Conservation (phyloP, 2,329 filamentous ascomycete species). For the Amylocarpus encephaloides region DNA sequence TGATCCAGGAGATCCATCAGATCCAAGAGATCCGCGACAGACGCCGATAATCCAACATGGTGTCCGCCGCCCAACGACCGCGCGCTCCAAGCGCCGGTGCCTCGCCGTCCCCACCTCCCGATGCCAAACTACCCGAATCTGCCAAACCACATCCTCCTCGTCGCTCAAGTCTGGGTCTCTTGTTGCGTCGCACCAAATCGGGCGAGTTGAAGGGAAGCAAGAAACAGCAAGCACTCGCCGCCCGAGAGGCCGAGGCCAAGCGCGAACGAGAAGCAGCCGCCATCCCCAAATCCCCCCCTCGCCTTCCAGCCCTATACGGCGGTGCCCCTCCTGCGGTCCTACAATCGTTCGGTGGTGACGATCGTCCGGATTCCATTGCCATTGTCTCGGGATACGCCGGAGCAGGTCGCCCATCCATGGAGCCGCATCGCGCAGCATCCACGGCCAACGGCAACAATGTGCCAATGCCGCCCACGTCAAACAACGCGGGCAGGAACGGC, state of each 20-base stretch:
- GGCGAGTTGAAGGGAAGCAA: constrained; percentile 57
- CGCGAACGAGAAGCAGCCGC: constrained; percentile 47
- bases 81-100: constrained; percentile 31
- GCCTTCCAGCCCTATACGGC: constrained; percentile 43
- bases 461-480: constrained; percentile 52
- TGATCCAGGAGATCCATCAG: too few species aligned
- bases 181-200: constrained; percentile 63
- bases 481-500: constrained; percentile 31
- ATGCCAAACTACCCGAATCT: constrained; percentile 26
- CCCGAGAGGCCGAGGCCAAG: constrained; percentile 43
- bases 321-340: constrained; percentile 23
- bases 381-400: constrained; percentile 47
- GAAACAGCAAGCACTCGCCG: constrained; percentile 43
- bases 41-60: neutral
- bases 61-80: constrained; percentile 29
- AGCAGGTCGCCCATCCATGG: constrained; percentile 45
- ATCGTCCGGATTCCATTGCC: constrained; percentile 56
- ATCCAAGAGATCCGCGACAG: too few species aligned
- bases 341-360: constrained; percentile 49
- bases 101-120: constrained; percentile 29
- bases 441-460: constrained; percentile 26
- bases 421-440: constrained; percentile 36
- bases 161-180: constrained; percentile 48
- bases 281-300: constrained; percentile 54
- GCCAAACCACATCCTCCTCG: constrained; percentile 33